phyloP scores from a whole-genome alignment of 1,284 basidiomycete genomes.

The Porogramme epimiltina region DNA sequence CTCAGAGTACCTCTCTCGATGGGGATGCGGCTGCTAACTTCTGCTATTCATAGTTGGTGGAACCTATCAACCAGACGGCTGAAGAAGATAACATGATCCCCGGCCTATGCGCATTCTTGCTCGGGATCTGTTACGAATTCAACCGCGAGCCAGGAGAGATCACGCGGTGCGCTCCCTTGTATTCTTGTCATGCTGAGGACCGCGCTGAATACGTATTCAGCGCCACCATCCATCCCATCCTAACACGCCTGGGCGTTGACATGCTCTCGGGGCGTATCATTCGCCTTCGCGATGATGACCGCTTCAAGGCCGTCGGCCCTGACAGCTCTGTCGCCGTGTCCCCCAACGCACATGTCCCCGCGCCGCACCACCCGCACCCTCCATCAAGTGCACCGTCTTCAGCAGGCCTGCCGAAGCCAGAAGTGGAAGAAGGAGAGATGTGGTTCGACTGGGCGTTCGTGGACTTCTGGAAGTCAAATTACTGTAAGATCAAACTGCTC shows the following conservation, averaged over 20 bases:
- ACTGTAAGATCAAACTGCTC: slow-evolving; percentile 60
- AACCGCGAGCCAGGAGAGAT: slow-evolving; percentile 92
- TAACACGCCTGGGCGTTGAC: slow-evolving; percentile 86
- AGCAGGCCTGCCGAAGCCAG: slow-evolving; percentile 32
- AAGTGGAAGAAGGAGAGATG: slow-evolving; percentile 71
- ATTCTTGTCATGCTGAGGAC: not conserved
- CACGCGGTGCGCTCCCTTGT: slow-evolving; percentile 39
- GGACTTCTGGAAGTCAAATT: slow-evolving; percentile 99
- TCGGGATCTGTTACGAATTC: slow-evolving; percentile 95
- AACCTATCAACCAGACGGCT: slow-evolving; percentile 89
- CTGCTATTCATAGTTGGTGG: slow-evolving; percentile 67
- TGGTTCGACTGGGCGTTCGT: slow-evolving; percentile 99
- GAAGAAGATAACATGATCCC: slow-evolving; percentile 89
- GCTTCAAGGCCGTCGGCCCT: slow-evolving; percentile 88
- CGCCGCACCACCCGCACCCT: slow-evolving; percentile 23
- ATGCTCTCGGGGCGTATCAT: slow-evolving; percentile 87
- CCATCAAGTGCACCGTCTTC: slow-evolving; percentile 28
- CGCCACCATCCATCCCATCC: slow-evolving; percentile 83
- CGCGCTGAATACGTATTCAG: slow-evolving; percentile 40
- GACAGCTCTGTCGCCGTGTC: slow-evolving; percentile 65
- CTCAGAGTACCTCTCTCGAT: too few relatives aligned
- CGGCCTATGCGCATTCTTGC: slow-evolving; percentile 88
- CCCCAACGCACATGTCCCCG: slow-evolving; percentile 35
- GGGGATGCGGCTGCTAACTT: not conserved
- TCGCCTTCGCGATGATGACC: slow-evolving; percentile 85